phyloP scores from a whole-genome alignment of 78 protist species.

The Dictyostelium discoideum region dicty_2.7 NC_007090.3:1815501-1816000 shows the following conservation, averaged over 20 bases:
- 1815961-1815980: background rate
- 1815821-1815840: background rate
- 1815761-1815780: background rate
- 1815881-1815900: background rate
- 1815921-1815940: background rate
- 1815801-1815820: background rate
- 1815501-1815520: background rate
- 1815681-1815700: background rate
- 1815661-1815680: background rate
- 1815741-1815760: background rate
- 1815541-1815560: conserved; percentile 46
- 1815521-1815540: background rate
- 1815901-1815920: background rate
- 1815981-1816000: background rate
- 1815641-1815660: conserved; percentile 9
- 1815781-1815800: background rate
- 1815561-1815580: background rate
- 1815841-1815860: background rate
- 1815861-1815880: background rate
- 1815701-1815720: background rate
- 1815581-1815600: background rate
- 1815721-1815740: background rate
- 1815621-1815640: conserved; percentile 1
- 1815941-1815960: background rate
- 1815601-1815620: background rate